Base-by-base conservation (phyloP, 2,329 filamentous ascomycete genomes). In the Paecilomyces niveus region DNA sequence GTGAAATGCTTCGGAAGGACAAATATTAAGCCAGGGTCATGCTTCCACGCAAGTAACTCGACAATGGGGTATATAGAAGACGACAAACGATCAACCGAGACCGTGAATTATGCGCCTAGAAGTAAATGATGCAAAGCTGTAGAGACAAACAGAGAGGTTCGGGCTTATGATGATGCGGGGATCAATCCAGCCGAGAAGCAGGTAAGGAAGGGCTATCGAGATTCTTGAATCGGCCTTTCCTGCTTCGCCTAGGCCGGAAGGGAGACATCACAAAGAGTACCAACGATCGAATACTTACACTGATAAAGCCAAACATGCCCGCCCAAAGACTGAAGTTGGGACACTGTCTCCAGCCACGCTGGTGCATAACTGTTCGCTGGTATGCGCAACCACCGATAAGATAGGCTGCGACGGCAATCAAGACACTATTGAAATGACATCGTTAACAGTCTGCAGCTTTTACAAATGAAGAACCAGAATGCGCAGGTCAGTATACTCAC, bases 321-420 rank as follows among this genome's bases (percentile, higher is more conserved):
- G 90, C 87, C 94, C 94, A 99, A 65, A 97, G 83, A 66, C 85
- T 86, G 78, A 94, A 97, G 77, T 99, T 97, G 56, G 94, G 94
- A 65, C 97, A 79, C 74, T 99, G 94, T 65, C 90, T 85, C 94
- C 93, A 97, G 54, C 94, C 94, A 62, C 94, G 84, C 67, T 96
- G 92, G 72, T 99, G 90, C 76, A 92, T 88, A 59, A 99, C 92
- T 32, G 91, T 95, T 60, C 94, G 86, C 75, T 97, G 93, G 79
- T 97, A 99, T 62, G 96, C 92, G 66, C 96, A 89, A 68, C 94
- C 94, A 65, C 94, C 94, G 39, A 95, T 83, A 57, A 96, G 80
- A 75, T 99, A 99, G 22, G 94, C 94, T 9, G 93, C 77, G 39
- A 97, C 82, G 9, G 92, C 89, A 56, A 88, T 86, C 49, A 84